These are phyloP conservation scores for Parathielavia hyrcaniae DNA, from an alignment of 495 filamentous ascomycete genomes.

Conservation along the genomic window DNA sequence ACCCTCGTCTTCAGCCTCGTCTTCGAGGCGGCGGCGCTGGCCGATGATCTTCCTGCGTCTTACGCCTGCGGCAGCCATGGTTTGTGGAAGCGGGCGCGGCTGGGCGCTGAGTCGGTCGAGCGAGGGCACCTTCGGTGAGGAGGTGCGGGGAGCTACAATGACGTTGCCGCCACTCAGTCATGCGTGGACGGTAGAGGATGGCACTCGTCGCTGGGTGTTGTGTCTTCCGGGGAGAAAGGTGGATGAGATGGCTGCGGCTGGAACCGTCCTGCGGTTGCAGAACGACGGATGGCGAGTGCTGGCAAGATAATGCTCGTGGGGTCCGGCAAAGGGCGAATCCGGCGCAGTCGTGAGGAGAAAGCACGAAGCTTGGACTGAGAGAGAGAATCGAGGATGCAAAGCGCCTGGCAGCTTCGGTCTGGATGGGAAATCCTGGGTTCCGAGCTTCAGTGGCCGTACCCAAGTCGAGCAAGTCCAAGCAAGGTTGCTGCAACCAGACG, in stretches of 20 bases:
- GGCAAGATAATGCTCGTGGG: slow-evolving; percentile 1
- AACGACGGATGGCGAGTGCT: slow-evolving; percentile 12
- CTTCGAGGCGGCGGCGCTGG: slow-evolving; percentile 70
- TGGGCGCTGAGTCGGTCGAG: slow-evolving; percentile 15
- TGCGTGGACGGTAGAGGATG: slow-evolving; percentile 22
- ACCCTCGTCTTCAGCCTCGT: slow-evolving; percentile 72
- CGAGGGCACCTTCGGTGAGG: slow-evolving; percentile 18
- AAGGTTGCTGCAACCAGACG: slow-evolving; percentile 15
- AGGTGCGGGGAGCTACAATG: slow-evolving; percentile 27
- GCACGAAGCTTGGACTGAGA: neutral
- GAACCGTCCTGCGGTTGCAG: slow-evolving; percentile 32
- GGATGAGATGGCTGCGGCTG: slow-evolving; percentile 8
- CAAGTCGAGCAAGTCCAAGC: slow-evolving; percentile 6
- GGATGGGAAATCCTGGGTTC: slow-evolving; percentile 2
- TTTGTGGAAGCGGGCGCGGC: slow-evolving; percentile 16
- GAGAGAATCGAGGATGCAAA: neutral
- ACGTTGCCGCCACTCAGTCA: slow-evolving; percentile 23
- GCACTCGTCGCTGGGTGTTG: neutral
- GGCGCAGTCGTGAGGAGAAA: neutral
- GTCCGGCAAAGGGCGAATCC: neutral
- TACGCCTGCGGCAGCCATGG: slow-evolving; percentile 33
- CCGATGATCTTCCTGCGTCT: slow-evolving; percentile 67
- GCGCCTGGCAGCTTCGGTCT: slow-evolving; percentile 2
- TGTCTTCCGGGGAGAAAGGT: slow-evolving; percentile 3
- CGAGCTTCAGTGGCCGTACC: neutral